Base-by-base conservation (phyloP, 305 asterid species). In the Salvia sclarea region DNA sequence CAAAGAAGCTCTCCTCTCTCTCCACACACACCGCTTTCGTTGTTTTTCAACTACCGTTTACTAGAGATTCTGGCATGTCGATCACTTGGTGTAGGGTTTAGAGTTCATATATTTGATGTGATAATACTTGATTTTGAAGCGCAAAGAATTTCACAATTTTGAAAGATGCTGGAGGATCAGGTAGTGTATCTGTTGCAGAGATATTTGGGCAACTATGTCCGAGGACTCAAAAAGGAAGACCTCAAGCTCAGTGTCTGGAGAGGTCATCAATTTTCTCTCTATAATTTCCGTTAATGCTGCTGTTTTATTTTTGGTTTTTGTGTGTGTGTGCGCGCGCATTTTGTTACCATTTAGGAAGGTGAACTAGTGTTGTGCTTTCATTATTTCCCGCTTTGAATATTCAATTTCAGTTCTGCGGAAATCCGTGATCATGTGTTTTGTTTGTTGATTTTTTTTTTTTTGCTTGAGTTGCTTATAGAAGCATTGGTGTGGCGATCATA, bases 161-260 rank as follows among this genome's bases (percentile, higher is more conserved):
- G 35, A 54, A 81, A 84, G 80, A 93, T 93, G 98, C 84, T 93
- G 93, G 98, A 93, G 83, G 97, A 93, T 90, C 97, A 93, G 79
- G 98, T 90, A 7, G 95, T 96, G 65, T 81, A 85, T 82, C 71
- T 93, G 80, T 76, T 93, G 45, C 96, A 91, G 85, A 77, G 95
- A 61, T 93, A 93, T 70, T 72, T 93, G 84, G 98, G 98, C 70
- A 88, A 93, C 78, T 93, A 93, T 82, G 96, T 93, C 13, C 75
- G 86, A 77, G 98, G 98, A 9, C 97, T 93, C 65, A 93, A 79
- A 65, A 93, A 88, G 81, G 98, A 93, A 81, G 96, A 97, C 71
- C 92, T 93, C 52, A 93, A 93, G 77, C 87, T 93, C 89, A 93
- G 96, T 77, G 98, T 93, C 50, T 93, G 98, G 98, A 96, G 65